Percentiles rank a stretch among this genome's conserved stretches.
phyloP scores from a whole-genome alignment of 345 rosid species.

The Eucalyptus dawsonii region DNA sequence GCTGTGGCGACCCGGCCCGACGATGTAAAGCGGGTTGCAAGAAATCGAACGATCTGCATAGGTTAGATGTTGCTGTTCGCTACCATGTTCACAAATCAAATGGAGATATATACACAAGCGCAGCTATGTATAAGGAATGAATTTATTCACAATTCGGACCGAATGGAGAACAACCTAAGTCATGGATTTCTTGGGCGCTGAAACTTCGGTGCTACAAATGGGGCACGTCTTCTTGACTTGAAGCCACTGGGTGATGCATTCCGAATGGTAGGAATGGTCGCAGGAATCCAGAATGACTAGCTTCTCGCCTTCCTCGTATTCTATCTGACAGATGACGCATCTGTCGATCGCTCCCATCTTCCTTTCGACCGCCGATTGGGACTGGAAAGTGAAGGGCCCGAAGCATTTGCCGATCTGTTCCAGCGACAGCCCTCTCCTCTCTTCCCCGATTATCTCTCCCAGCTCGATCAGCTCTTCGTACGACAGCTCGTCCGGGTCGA shows the following conservation, averaged over 20 bases:
- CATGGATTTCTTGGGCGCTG: constrained; percentile 5
- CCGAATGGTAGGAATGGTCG: constrained; percentile 49
- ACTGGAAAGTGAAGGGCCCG: neutral
- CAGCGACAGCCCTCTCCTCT: constrained; percentile 34
- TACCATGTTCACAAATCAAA: neutral
- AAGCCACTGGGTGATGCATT: constrained; percentile 64
- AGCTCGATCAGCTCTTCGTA: constrained; percentile 64
- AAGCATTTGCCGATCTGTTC: constrained; percentile 32
- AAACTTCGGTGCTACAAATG: constrained; percentile 48
- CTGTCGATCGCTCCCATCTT: constrained; percentile 24
- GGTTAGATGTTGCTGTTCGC: neutral
- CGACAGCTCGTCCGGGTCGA: constrained; percentile 57
- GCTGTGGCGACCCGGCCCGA: neutral
- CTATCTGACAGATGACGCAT: constrained; percentile 74
- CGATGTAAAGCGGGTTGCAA: neutral
- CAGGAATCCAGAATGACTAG: constrained; percentile 38
- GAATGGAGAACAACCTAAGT: neutral
- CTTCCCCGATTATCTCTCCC: constrained; percentile 58
- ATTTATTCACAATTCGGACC: neutral
- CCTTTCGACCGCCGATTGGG: neutral
- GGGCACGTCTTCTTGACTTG: constrained; percentile 63
- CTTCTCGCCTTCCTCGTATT: constrained; percentile 48
- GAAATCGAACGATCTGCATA: neutral
- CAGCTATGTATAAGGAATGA: neutral
- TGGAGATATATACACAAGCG: neutral